Evolutionary conservation across 257 asterid genomes (phyloP).

Genomic region (Solanum paucissectum): DNA sequence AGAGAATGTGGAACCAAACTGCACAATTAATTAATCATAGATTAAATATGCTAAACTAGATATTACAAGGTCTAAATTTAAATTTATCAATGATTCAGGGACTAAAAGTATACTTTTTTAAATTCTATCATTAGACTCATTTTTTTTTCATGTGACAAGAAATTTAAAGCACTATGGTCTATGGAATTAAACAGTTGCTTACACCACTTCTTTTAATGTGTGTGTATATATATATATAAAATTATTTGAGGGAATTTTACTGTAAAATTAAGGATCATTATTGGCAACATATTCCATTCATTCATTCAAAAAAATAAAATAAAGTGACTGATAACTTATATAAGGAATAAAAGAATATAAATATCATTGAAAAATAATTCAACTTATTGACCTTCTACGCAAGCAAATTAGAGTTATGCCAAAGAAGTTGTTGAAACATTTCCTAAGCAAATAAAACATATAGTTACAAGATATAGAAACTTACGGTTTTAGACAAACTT

Average conservation of each 20-base stretch:
- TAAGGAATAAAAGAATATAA: background rate
- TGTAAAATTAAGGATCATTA: background rate
- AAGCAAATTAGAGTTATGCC: background rate
- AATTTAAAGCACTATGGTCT: background rate
- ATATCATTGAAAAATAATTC: background rate
- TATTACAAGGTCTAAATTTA: background rate
- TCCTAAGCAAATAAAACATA: background rate
- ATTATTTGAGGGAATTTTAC: background rate
- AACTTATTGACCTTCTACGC: background rate
- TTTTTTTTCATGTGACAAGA: background rate
- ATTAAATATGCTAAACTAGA: background rate
- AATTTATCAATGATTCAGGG: background rate
- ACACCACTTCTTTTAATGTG: background rate
- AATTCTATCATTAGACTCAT: background rate
- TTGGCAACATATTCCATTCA: background rate
- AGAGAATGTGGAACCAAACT: background rate
- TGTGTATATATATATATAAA: background rate
- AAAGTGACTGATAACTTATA: background rate
- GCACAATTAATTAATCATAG: background rate
- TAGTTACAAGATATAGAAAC: background rate
- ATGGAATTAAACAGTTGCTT: background rate
- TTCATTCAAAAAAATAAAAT: background rate
- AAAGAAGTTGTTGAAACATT: background rate
- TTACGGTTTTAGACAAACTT: background rate
- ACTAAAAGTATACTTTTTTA: background rate